Base-by-base conservation (phyloP, 352 stramenopile species). In the Globisporangium solare region DNA sequence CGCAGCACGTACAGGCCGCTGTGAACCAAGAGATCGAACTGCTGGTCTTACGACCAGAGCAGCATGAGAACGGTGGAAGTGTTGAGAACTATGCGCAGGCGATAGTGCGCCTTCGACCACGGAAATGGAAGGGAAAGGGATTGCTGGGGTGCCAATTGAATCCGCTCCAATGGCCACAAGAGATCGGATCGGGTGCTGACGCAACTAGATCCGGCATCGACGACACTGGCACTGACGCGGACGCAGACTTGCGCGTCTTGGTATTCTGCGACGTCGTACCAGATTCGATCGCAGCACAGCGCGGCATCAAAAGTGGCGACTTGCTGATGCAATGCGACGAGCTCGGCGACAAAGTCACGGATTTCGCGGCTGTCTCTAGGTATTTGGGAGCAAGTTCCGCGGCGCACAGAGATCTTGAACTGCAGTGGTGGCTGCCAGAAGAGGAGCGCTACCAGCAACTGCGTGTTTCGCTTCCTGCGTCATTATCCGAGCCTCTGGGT, bases 71-170 rank as follows among this genome's bases (percentile, higher is more conserved):
- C 5, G n/a, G 20, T 47, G 41, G 6, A 1, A 32, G 18, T 14
- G 10, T 12, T 7, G 17, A 37, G 8, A 2, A 37, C 3, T 70
- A 70, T 17, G 27, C 2, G 14, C 20, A 14, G 18, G 22, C 32
- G 17, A 39, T 40, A 20, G 22, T 79, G 4, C 41, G 18, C 18
- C 54, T 75, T 17, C 20, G 54, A 14, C 76, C 79, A 0, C 73
- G 59, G 0, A 86, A 89, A 55, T 89, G 79, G 79, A 67, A 70
- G 17, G 79, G 76, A 15, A 89, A 87, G 56, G 79, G 79, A 0
- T 56, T 89, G 2, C 68, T 89, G 2, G 79, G 79, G 0, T 89
- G 76, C 39, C 74, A 89, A 43, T 51, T 89, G 4, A 77, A 70
- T 48, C 76, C 79, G 24, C 87, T 79, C 61, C 83, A 87, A 47